Conservation (phyloP, 2,329 filamentous ascomycete genomes). For the Exophiala phaeomuriformis region DNA sequence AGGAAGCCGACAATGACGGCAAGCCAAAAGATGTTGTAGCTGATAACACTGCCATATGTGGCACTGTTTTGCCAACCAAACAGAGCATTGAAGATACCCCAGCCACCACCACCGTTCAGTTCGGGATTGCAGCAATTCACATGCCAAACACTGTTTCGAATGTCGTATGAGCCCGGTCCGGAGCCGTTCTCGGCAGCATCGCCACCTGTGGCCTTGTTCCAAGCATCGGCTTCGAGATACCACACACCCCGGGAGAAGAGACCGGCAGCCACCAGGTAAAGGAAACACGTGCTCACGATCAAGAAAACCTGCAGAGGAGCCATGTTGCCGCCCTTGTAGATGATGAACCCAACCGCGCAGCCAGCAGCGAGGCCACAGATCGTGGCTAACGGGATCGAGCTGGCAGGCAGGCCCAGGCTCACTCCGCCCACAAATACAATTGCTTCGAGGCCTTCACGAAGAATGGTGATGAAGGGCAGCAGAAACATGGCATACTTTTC, state of each 20-base stretch:
- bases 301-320: constrained; percentile 67
- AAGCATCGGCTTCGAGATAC: constrained; percentile 62
- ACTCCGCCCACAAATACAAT: constrained; percentile 83
- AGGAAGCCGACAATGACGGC: constrained; percentile 59
- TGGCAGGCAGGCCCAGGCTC: constrained; percentile 65
- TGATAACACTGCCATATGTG: constrained; percentile 77
- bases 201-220: constrained; percentile 52
- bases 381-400: constrained; percentile 69
- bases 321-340: constrained; percentile 71
- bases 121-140: constrained; percentile 75
- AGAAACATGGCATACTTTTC: constrained; percentile 83
- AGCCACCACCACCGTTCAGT: constrained; percentile 65
- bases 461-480: constrained; percentile 78
- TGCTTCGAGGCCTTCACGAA: constrained; percentile 78
- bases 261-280: constrained; percentile 77
- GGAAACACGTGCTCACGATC: constrained; percentile 70
- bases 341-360: constrained; percentile 58
- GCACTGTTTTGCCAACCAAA: constrained; percentile 84
- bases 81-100: constrained; percentile 80
- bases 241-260: constrained; percentile 72
- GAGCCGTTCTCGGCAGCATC: constrained; percentile 56
- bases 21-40: constrained; percentile 85
- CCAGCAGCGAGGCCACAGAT: constrained; percentile 65
- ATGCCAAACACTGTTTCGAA: constrained; percentile 71
- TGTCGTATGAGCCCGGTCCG: constrained; percentile 72